These are phyloP conservation scores for Jatropha curcas DNA, from an alignment of 345 rosid species.

Conservation along the genomic window DNA sequence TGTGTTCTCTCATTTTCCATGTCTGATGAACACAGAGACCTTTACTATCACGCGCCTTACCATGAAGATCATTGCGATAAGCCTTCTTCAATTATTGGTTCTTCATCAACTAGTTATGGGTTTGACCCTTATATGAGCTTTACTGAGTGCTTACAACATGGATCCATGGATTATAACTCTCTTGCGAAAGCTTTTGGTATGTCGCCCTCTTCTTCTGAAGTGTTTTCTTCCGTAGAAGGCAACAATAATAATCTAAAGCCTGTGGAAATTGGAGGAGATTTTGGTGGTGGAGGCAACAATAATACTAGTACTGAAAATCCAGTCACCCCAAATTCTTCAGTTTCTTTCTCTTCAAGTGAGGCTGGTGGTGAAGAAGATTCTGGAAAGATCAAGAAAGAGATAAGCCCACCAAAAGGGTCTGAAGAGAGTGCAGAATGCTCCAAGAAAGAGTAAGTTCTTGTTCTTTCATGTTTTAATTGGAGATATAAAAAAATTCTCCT, in stretches of 20 bases:
- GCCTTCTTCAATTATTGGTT: constrained; percentile 8
- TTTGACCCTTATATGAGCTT: constrained; percentile 51
- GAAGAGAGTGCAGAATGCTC: constrained; percentile 27
- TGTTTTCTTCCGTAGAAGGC: constrained; percentile 9
- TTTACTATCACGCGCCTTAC: constrained; percentile 41
- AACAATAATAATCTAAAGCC: neutral
- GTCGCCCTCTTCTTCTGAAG: constrained; percentile 20
- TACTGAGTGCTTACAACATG: constrained; percentile 60
- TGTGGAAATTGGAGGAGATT: constrained; percentile 11
- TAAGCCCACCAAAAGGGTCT: constrained; percentile 4
- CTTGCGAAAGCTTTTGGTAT: constrained; percentile 50
- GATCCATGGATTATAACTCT: constrained; percentile 52
- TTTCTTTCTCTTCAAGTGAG: constrained; percentile 36
- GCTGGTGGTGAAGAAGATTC: constrained; percentile 27
- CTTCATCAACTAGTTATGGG: constrained; percentile 25
- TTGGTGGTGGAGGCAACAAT: neutral
- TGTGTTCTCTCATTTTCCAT: too few species aligned
- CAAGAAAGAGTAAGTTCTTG: constrained; percentile 28
- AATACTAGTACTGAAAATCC: neutral
- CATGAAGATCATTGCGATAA: constrained; percentile 32
- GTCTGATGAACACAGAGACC: constrained; percentile 71
- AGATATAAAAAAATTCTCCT: too few species aligned
- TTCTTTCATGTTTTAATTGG: neutral
- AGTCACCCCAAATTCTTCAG: constrained; percentile 32
- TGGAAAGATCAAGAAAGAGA: constrained; percentile 17